A percentile compares a stretch with the other conserved stretches of the same genome.
Conservation (phyloP, 768 basidiomycete genomes). For the Gymnopilus junonius region DNA sequence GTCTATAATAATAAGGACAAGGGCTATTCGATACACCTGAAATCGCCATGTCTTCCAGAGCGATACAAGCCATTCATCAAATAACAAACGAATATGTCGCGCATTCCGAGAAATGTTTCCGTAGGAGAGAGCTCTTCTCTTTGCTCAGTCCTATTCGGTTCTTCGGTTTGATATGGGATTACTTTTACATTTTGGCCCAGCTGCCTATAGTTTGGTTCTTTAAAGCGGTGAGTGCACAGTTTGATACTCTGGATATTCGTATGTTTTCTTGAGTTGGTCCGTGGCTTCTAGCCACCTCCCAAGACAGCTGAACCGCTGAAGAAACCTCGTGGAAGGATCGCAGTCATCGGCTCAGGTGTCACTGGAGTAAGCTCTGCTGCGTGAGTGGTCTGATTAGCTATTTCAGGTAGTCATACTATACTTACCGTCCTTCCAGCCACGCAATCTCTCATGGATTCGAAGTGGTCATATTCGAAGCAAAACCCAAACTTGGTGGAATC, state of each 20-base stretch:
- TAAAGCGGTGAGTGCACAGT: constrained; percentile 33
- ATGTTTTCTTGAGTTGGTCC: background rate
- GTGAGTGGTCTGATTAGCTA: constrained; percentile 20
- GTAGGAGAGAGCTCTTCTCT: background rate
- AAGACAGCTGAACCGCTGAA: constrained; percentile 24
- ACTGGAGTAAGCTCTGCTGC: constrained; percentile 59
- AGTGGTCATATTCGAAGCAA: constrained; percentile 52
- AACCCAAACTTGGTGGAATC: constrained; percentile 46
- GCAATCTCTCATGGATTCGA: constrained; percentile 56
- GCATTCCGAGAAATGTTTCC: constrained; percentile 2
- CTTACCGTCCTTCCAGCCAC: constrained; percentile 31
- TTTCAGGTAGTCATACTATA: background rate
- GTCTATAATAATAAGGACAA: background rate
- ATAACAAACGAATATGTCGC: constrained; percentile 4
- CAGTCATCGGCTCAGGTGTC: constrained; percentile 54
- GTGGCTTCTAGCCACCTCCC: constrained; percentile 24
- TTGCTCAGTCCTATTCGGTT: constrained; percentile 16
- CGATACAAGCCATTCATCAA: constrained; percentile 4
- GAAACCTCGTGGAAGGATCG: constrained; percentile 47
- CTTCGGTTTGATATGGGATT: constrained; percentile 23
- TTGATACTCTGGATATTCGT: background rate
- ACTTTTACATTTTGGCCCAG: constrained; percentile 40
- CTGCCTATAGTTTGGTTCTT: constrained; percentile 41
- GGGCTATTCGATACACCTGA: background rate
- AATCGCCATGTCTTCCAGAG: constrained; percentile 6